These are phyloP conservation scores for Cercospora sp. DNA, from an alignment of 2,329 filamentous ascomycete genomes.

Conservation along the genomic window DNA sequence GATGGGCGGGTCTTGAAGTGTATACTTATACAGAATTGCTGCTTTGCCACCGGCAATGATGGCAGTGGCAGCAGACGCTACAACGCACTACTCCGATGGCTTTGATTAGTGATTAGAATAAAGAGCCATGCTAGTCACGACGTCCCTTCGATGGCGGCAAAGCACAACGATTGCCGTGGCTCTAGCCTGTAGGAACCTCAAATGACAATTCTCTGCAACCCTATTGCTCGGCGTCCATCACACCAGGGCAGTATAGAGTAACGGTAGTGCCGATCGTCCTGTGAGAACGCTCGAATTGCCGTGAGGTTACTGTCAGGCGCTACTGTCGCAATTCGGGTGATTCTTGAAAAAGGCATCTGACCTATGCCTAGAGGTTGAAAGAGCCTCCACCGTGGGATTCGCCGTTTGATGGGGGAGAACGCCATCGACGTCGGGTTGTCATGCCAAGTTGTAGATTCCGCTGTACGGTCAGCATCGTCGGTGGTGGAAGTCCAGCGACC, in stretches of 20 bases:
- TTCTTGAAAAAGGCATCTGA: not conserved
- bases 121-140: not conserved
- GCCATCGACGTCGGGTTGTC: not conserved
- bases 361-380: not conserved
- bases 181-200: not conserved
- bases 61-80: not conserved
- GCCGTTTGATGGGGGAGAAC: not conserved
- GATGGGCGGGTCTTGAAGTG: not conserved
- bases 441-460: not conserved
- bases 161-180: not conserved
- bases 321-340: not conserved
- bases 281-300: not conserved
- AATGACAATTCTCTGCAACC: not conserved
- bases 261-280: not conserved
- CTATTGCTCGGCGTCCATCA: not conserved
- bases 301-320: not conserved
- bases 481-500: not conserved
- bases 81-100: not conserved
- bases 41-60: constrained; percentile 1
- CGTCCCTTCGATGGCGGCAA: not conserved
- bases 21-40: not conserved
- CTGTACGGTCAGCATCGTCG: not conserved
- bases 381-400: not conserved
- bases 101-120: not conserved
- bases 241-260: not conserved